phyloP scores from a whole-genome alignment of 2,329 filamentous ascomycete species.

The Pezicula rhizophila region DNA sequence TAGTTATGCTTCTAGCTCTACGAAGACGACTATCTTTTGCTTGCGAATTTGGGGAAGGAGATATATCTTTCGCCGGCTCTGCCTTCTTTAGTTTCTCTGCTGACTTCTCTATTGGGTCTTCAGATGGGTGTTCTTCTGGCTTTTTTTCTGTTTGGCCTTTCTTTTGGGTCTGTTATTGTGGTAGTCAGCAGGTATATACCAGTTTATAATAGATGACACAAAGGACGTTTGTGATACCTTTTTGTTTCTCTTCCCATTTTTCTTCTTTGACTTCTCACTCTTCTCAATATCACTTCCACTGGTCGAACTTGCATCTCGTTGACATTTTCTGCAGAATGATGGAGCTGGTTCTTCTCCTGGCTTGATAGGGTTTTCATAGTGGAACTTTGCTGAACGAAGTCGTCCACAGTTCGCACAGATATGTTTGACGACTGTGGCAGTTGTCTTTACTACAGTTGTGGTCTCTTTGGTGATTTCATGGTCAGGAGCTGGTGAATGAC shows the following conservation, averaged over 20 bases:
- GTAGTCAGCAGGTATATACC: background rate
- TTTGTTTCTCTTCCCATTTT: background rate
- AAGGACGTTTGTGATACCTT: background rate
- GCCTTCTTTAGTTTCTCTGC: too few species aligned
- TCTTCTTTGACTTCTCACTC: slow-evolving; percentile 6
- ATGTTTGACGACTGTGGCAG: slow-evolving; percentile 27
- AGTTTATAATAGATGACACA: background rate
- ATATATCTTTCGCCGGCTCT: too few species aligned
- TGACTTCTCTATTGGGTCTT: background rate
- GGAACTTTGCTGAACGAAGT: slow-evolving; percentile 34
- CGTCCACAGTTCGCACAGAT: slow-evolving; percentile 39
- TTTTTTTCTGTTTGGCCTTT: background rate
- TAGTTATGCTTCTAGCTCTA: background rate
- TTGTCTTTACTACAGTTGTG: slow-evolving; percentile 22
- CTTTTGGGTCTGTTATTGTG: background rate
- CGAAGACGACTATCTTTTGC: background rate
- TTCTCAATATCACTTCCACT: slow-evolving; percentile 10
- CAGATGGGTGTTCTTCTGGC: background rate
- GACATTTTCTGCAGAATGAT: slow-evolving; percentile 32
- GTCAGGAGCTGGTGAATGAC: background rate
- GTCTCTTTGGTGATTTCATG: background rate
- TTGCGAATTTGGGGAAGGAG: background rate
- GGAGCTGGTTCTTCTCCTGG: slow-evolving; percentile 26
- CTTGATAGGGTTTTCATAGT: slow-evolving; percentile 29
- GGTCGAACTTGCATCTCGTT: slow-evolving; percentile 23